These are phyloP conservation scores for Globisporangium emineosum DNA, from an alignment of 352 stramenopile species.

Conservation along the genomic window DNA sequence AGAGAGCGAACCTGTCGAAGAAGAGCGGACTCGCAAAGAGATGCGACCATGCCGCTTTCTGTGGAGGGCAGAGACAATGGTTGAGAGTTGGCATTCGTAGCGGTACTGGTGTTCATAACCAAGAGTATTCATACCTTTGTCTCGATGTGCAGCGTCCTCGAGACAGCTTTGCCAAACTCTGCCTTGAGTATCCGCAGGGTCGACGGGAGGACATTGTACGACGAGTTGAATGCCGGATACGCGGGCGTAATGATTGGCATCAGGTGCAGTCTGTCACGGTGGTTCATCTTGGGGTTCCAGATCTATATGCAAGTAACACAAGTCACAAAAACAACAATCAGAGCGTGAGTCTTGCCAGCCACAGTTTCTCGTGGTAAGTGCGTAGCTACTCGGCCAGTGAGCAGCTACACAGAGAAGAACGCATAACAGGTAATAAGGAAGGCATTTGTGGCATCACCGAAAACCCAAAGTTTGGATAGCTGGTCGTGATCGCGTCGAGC, in stretches of 20 bases:
- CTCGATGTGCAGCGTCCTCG: constrained; percentile 75
- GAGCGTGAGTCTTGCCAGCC: not conserved
- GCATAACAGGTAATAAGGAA: not conserved
- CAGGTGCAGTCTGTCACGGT: constrained; percentile 88
- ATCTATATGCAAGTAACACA: constrained; percentile 36
- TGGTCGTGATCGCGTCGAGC: constrained; percentile 52
- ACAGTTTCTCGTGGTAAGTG: not conserved
- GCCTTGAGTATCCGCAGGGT: constrained; percentile 90
- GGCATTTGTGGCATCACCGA: constrained; percentile 39
- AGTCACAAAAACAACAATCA: constrained; percentile 10
- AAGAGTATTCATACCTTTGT: constrained; percentile 49
- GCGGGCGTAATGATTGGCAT: constrained; percentile 99
- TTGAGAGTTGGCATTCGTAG: not conserved
- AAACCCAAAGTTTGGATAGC: constrained; percentile 51
- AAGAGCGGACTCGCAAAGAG: constrained; percentile 72
- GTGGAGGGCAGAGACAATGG: constrained; percentile 2
- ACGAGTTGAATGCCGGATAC: constrained; percentile 98
- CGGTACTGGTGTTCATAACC: not conserved
- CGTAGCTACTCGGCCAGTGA: not conserved
- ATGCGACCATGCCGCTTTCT: constrained; percentile 77
- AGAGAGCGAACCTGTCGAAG: constrained; percentile 63
- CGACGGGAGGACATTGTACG: constrained; percentile 94
- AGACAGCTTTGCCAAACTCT: constrained; percentile 77
- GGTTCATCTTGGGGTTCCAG: constrained; percentile 88
- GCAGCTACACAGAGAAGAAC: not conserved